Percentiles rank a stretch among this genome's conserved stretches.
These are phyloP conservation scores for Cystobasidiaceae sp. DNA, from an alignment of 1,284 basidiomycete species.

Conservation along the genomic window DNA sequence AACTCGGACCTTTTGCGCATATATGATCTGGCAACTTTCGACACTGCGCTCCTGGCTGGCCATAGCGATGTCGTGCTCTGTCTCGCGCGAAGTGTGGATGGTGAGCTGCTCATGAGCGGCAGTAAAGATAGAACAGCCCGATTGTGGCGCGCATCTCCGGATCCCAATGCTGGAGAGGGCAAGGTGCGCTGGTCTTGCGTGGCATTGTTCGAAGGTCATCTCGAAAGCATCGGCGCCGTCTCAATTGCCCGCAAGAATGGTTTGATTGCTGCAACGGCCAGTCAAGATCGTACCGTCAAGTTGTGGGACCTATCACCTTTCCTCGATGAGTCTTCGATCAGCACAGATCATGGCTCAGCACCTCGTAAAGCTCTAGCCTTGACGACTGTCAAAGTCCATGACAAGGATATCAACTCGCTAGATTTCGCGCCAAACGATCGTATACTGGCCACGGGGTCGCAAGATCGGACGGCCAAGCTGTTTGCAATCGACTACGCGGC, in stretches of 20 bases:
- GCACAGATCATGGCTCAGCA: slow-evolving; percentile 40
- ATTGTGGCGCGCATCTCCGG: slow-evolving; percentile 60
- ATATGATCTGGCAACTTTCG: slow-evolving; percentile 61
- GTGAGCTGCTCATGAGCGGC: slow-evolving; percentile 74
- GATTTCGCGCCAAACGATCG: slow-evolving; percentile 88
- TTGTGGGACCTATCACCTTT: slow-evolving; percentile 83
- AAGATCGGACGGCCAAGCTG: slow-evolving; percentile 90
- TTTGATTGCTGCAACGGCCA: slow-evolving; percentile 82
- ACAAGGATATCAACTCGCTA: slow-evolving; percentile 97
- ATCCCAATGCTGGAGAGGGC: slow-evolving; percentile 44
- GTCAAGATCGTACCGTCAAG: slow-evolving; percentile 95
- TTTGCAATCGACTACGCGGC: slow-evolving; percentile 60
- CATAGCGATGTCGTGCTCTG: slow-evolving; percentile 89
- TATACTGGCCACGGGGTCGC: slow-evolving; percentile 86
- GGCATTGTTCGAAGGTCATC: slow-evolving; percentile 85
- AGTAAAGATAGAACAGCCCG: slow-evolving; percentile 87
- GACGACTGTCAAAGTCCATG: slow-evolving; percentile 86
- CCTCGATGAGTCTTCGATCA: slow-evolving; percentile 23
- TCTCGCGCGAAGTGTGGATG: slow-evolving; percentile 64
- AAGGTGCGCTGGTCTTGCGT: slow-evolving; percentile 66
- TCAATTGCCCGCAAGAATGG: slow-evolving; percentile 61
- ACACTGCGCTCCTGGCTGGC: slow-evolving; percentile 75
- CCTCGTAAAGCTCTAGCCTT: slow-evolving; percentile 65
- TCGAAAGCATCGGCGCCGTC: slow-evolving; percentile 88
- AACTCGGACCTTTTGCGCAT: slow-evolving; percentile 89